Evolutionary conservation across 192 early-diverging fungal species (phyloP).

Genomic region (Cladochytrium replicatum): DNA sequence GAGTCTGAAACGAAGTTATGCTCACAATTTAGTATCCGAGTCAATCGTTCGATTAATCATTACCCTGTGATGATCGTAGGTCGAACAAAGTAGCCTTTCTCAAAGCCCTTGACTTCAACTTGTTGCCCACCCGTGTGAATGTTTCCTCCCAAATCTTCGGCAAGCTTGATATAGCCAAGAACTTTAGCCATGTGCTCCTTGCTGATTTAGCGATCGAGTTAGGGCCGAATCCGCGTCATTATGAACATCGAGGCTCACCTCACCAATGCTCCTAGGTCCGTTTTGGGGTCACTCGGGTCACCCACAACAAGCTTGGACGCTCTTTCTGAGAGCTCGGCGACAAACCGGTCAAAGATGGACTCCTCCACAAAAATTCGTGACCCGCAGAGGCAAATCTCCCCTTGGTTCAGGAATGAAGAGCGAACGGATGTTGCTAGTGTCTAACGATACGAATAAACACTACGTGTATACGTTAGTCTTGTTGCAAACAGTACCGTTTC

Average conservation of each 20-base stretch:
- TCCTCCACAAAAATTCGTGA: constrained; percentile 70
- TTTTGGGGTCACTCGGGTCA: constrained; percentile 49
- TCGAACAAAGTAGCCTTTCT: constrained; percentile 65
- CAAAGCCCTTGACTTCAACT: constrained; percentile 44
- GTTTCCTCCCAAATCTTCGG: constrained; percentile 26
- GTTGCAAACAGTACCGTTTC: too few species aligned
- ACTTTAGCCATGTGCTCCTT: constrained; percentile 63
- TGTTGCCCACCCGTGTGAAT: constrained; percentile 35
- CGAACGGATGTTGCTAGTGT: constrained; percentile 56
- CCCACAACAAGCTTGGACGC: constrained; percentile 50
- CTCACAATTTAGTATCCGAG: background rate
- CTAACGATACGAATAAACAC: too few species aligned
- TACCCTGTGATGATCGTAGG: constrained; percentile 69
- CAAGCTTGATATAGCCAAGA: constrained; percentile 52
- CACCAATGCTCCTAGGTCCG: constrained; percentile 64
- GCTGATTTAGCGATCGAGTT: too few species aligned
- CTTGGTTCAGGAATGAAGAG: constrained; percentile 61
- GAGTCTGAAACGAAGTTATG: constrained; percentile 13
- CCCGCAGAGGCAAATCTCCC: constrained; percentile 71
- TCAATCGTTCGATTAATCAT: too few species aligned
- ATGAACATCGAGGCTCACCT: too few species aligned
- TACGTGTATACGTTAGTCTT: too few species aligned
- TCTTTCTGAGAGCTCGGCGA: constrained; percentile 44
- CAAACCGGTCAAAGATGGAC: constrained; percentile 53
- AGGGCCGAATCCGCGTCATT: too few species aligned